Base-by-base conservation (phyloP, 192 early-diverging fungal species). In the Backusella sp. region DNA sequence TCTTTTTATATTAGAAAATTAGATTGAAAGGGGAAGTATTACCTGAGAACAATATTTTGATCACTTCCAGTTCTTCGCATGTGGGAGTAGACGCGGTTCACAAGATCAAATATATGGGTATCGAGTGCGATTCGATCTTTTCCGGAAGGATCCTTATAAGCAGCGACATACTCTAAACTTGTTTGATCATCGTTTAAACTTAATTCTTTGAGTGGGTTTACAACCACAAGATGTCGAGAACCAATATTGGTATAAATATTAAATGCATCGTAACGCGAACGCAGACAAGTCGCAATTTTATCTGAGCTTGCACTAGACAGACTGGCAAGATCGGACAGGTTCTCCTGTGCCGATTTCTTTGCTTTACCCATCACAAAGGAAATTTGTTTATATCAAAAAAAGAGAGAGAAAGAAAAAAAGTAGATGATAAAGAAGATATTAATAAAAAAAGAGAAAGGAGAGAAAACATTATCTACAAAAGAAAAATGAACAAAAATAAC, bases 91-190 rank as follows among this genome's bases (percentile, higher is more conserved):
- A 90, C 88, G 26, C 83, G 87, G 26, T 90, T 88, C 4, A 91
- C 91, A 17, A 94, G 83, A 68, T 89, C 91, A 76, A 84, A 94
- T 12, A 92, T 81, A 67, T 94, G 91, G 21, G 93, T 92, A 52
- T 83, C 83, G 23, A 88, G 73, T 5, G 84, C 56, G 34, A 86
- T 76, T 78, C 66, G 85, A 78, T 72, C 84, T 76, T 80, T 81
- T 8, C 68, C 72, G 12, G 70, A 34, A 37, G 66, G 75, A 65
- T 83, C 79, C 56, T 83, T 79, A 56, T 89, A 91, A 49, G 83
- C 80, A 49, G 75, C 79, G 17, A 86, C 87, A 80, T 91, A 89
- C n/a, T 84, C 81, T 35, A 90, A 81, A 35, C 83, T 81, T 35
- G 83, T 77, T 17, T 82, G 79, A 71, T 89, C 88, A 77, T 86